A percentile compares a stretch with the other conserved stretches of the same genome.
Evolutionary conservation across 768 basidiomycete genomes (phyloP).

Genomic region (Suillus sp.): DNA sequence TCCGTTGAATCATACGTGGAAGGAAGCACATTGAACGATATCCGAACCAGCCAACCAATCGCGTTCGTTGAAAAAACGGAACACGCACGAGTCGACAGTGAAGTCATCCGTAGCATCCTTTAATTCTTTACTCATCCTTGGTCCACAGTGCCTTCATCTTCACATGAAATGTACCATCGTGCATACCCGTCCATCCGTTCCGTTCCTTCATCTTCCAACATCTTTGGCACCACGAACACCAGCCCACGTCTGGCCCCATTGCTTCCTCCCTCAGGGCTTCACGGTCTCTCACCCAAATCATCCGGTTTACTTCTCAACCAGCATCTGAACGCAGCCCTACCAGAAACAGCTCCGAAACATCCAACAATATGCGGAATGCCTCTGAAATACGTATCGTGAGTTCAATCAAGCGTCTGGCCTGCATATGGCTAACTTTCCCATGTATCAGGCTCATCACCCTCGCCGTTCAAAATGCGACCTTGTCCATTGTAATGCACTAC

Average conservation of each 20-base stretch:
- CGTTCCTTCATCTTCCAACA: conserved; percentile 45
- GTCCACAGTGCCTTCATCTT: conserved; percentile 34
- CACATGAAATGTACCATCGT: conserved; percentile 64
- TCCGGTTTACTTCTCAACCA: conserved; percentile 38
- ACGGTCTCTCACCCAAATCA: conserved; percentile 43
- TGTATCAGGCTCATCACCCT: conserved; percentile 66
- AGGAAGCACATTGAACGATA: not conserved
- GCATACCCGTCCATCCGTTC: conserved; percentile 56
- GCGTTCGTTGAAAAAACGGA: conserved; percentile 11
- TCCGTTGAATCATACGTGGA: not conserved
- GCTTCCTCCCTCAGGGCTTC: conserved; percentile 48
- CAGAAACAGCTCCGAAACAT: conserved; percentile 28
- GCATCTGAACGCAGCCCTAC: conserved; percentile 35
- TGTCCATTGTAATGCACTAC: conserved; percentile 98
- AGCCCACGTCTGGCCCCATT: conserved; percentile 53
- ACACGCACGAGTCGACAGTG: conserved; percentile 8
- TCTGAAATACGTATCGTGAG: conserved; percentile 82
- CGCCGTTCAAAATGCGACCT: conserved; percentile 91
- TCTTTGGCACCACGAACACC: conserved; percentile 20
- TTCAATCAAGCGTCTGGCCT: conserved; percentile 20
- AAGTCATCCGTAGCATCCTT: conserved; percentile 25
- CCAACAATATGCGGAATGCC: conserved; percentile 72
- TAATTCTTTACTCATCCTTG: conserved; percentile 19
- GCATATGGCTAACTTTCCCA: conserved; percentile 13
- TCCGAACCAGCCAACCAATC: conserved; percentile 3